Conservation (phyloP, 2,329 filamentous ascomycete genomes). For the Rhynchosporium graminicola region DNA sequence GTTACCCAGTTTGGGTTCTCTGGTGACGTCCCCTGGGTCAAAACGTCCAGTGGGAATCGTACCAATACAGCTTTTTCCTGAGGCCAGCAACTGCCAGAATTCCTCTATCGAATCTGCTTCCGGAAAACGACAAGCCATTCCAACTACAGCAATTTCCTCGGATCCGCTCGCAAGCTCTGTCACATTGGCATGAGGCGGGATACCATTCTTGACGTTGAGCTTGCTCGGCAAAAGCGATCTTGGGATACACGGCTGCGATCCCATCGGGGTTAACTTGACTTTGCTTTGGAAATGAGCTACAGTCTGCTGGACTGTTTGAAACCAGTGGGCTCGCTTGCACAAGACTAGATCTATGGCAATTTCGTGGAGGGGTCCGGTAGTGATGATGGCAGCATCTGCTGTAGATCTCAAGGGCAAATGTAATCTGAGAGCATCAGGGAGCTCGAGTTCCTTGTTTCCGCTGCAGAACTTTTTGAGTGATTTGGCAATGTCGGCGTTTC, state of each 20-base stretch:
- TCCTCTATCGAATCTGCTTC: slow-evolving; percentile 11
- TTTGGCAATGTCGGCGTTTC: not conserved
- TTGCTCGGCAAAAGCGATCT: not conserved
- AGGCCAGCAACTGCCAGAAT: slow-evolving; percentile 13
- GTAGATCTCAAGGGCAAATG: not conserved
- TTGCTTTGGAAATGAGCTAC: not conserved
- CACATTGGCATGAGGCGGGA: not conserved
- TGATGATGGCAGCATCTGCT: not conserved
- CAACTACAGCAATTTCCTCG: slow-evolving; percentile 5
- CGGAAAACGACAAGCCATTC: slow-evolving; percentile 7
- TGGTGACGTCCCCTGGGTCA: not conserved
- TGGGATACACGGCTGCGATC: too few relatives aligned
- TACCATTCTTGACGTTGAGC: not conserved
- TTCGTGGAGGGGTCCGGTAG: not conserved
- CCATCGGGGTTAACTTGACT: not conserved
- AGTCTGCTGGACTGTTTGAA: not conserved
- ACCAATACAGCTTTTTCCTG: not conserved
- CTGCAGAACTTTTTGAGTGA: not conserved
- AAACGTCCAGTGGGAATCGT: not conserved
- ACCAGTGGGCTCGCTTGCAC: not conserved
- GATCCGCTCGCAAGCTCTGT: not conserved
- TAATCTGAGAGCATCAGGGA: not conserved
- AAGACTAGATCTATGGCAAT: not conserved
- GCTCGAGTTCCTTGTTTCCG: not conserved
- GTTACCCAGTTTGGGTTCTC: not conserved